Evolutionary conservation across 257 asterid genomes (phyloP).

Genomic region (Buddleja alternifolia): DNA sequence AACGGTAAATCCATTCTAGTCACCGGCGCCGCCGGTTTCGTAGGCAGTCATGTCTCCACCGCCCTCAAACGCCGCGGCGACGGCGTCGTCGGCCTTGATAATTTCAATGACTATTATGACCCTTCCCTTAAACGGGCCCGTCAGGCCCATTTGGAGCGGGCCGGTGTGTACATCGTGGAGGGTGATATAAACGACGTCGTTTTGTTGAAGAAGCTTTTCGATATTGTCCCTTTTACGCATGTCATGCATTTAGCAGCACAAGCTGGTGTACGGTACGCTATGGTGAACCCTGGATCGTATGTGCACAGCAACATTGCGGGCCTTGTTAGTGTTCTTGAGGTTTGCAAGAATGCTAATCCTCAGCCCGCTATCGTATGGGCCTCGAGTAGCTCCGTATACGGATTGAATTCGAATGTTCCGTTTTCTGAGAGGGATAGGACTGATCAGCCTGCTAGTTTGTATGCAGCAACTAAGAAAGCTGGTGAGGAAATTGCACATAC

Average conservation of each 20-base stretch:
- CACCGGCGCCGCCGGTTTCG: slow-evolving; percentile 71
- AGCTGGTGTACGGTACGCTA: slow-evolving; percentile 68
- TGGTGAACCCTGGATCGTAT: slow-evolving; percentile 68
- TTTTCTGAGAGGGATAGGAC: slow-evolving; percentile 60
- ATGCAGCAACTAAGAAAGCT: slow-evolving; percentile 68
- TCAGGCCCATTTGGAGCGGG: slow-evolving; percentile 49
- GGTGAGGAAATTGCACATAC: slow-evolving; percentile 68
- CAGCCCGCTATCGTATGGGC: slow-evolving; percentile 77
- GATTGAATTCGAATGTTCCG: slow-evolving; percentile 60
- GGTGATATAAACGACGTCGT: slow-evolving; percentile 56
- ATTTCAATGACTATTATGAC: slow-evolving; percentile 63
- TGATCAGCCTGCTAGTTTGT: slow-evolving; percentile 65
- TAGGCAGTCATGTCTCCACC: slow-evolving; percentile 65
- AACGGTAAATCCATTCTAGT: slow-evolving; percentile 58
- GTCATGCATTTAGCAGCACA: slow-evolving; percentile 76
- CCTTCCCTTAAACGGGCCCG: slow-evolving; percentile 58
- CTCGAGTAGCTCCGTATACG: slow-evolving; percentile 63
- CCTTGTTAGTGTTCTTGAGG: slow-evolving; percentile 57
- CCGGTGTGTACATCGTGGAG: slow-evolving; percentile 60
- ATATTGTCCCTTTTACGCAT: slow-evolving; percentile 51
- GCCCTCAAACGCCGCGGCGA: slow-evolving; percentile 61
- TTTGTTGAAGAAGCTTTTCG: slow-evolving; percentile 49
- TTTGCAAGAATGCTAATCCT: slow-evolving; percentile 59
- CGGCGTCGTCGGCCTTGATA: slow-evolving; percentile 62
- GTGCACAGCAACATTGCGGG: slow-evolving; percentile 71